Evolutionary conservation across 2,329 filamentous ascomycete genomes (phyloP), one percentile per base, ranked within the genome.

Genomic region (Gremmenia infestans): DNA sequence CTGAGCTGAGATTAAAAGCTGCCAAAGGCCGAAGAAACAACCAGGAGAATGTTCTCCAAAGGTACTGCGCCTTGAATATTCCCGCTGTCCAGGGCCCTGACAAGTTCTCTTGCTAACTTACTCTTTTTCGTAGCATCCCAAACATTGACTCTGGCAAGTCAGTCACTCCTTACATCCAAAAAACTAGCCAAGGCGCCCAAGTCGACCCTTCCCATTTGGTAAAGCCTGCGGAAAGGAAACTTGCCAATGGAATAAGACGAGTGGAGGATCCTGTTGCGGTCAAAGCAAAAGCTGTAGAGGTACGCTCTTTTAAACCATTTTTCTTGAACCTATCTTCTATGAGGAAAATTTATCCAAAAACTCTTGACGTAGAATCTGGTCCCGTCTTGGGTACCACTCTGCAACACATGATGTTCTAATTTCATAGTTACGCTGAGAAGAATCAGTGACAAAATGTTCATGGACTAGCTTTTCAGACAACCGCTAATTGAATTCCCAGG

Each of bases 301-400:
- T 85, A 78, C 67, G 76, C 53, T 32, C 19, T 32, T 9, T 36
- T 25, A 23, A 23, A 23, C 11, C 35, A 5, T 49, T 19, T 48
- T n/a, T 19, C 22, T 46, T 12, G 48, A 23, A 49, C 50, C 22
- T 2, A 35, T 58, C 62, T 68, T 74, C 74, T 72, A 83, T 90
- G 89, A 93, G 83, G 88, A 92, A 88, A 87, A 79, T 78, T 73
- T 80, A 78, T 84, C 82, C 85, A 82, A 86, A 66, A 81, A 72
- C 72, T 71, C 81, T 88, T 87, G 88, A 91, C 80, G 87, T 84
- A 81, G 85, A 84, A 77, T 76, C 70, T 79, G 80, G 80, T 80
- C 82, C 83, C 89, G 88, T 93, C 79, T 88, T 94, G 89, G 88
- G 76, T 81, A 81, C 78, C 78, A 81, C 78, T 83, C 86, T 81